phyloP scores from a whole-genome alignment of 306 rosid species.

The Ormosia emarginata region DNA sequence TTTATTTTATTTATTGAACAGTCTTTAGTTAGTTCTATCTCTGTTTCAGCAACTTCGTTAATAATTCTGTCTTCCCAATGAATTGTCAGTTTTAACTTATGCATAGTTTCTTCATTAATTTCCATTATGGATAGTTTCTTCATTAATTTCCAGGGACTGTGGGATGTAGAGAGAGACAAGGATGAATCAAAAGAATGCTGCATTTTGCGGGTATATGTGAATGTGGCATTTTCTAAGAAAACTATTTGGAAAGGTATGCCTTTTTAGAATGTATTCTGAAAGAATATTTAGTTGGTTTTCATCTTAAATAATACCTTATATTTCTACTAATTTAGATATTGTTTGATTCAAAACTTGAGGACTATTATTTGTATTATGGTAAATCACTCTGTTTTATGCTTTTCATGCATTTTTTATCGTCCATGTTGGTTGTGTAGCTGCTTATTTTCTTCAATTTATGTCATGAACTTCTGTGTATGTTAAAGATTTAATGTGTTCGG shows the following conservation, averaged over 20 bases:
- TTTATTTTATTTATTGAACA: not conserved
- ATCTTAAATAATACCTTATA: not conserved
- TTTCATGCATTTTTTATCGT: not conserved
- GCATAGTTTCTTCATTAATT: slow-evolving; percentile 13
- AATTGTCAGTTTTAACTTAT: slow-evolving; percentile 1
- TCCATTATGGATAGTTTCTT: slow-evolving; percentile 25
- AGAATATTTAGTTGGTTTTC: not conserved
- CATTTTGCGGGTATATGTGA: slow-evolving; percentile 59
- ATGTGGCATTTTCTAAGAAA: slow-evolving; percentile 77
- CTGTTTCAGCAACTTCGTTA: not conserved
- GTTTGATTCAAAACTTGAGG: not conserved
- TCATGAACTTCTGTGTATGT: not conserved
- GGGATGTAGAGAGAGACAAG: slow-evolving; percentile 67
- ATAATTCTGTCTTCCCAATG: not conserved
- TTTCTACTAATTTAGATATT: not conserved
- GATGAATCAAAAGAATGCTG: slow-evolving; percentile 60
- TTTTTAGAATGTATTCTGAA: not conserved
- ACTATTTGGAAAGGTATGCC: slow-evolving; percentile 81
- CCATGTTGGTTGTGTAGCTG: not conserved
- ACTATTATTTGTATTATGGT: not conserved
- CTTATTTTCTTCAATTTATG: not conserved
- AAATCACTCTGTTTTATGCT: not conserved
- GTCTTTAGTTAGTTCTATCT: not conserved
- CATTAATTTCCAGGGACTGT: slow-evolving; percentile 50
- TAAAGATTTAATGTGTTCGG: not conserved